Evolutionary conservation across 192 early-diverging fungal genomes (phyloP).

Genomic region (Ambispora gerdemannii): DNA sequence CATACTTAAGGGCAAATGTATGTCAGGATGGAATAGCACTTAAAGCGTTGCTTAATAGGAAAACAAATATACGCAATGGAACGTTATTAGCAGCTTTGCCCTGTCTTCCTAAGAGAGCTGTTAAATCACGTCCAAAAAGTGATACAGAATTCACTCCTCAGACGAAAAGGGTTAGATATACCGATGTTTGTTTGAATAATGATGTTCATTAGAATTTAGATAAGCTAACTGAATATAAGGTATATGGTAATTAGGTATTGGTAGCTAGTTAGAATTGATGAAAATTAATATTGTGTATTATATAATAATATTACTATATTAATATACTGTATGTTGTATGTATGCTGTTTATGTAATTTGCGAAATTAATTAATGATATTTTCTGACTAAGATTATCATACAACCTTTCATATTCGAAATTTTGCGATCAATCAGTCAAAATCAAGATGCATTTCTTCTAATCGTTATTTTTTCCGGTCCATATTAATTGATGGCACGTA

Average conservation of each 20-base stretch:
- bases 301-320: too few species aligned
- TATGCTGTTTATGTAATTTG: too few species aligned
- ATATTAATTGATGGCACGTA: too few species aligned
- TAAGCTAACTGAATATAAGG: background rate
- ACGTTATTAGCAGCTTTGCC: constrained; percentile 28
- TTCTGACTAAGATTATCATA: too few species aligned
- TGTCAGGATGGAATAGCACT: constrained; percentile 26
- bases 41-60: constrained; percentile 27
- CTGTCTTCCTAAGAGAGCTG: constrained; percentile 25
- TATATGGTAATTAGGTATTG: constrained; percentile 5
- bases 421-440: too few species aligned
- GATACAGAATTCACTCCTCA: constrained; percentile 33
- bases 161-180: constrained; percentile 23
- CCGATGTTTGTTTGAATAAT: constrained; percentile 27
- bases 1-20: constrained; percentile 27
- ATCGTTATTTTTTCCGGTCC: too few species aligned
- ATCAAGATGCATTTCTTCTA: too few species aligned
- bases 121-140: constrained; percentile 23
- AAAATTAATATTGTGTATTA: too few species aligned
- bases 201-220: constrained; percentile 7
- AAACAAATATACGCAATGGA: constrained; percentile 23
- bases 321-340: too few species aligned
- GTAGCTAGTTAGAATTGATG: too few species aligned
- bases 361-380: too few species aligned
- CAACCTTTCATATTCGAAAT: too few species aligned